phyloP scores from a whole-genome alignment of 2,329 filamentous ascomycete genomes.

The Arthrobotrys pseudoclavata region DNA sequence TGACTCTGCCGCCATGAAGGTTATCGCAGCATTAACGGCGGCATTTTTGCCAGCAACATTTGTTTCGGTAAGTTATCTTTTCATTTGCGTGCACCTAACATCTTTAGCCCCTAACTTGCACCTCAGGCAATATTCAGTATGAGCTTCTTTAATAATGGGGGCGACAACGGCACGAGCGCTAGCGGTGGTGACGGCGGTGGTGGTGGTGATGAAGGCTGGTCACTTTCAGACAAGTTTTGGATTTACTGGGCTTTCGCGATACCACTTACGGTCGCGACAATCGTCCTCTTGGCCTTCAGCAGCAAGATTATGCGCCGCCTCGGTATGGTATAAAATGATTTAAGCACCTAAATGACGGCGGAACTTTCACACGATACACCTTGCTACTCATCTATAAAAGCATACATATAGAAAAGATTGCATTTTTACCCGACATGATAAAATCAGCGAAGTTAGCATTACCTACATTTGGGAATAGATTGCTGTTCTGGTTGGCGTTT shows the following conservation, averaged over 20 bases:
- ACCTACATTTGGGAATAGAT: neutral
- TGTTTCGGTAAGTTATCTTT: slow-evolving; percentile 37
- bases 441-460: neutral
- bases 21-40: slow-evolving; percentile 44
- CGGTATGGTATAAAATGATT: slow-evolving; percentile 1
- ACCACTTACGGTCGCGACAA: slow-evolving; percentile 29
- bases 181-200: neutral
- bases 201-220: slow-evolving; percentile 29
- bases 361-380: neutral
- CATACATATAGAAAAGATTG: neutral
- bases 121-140: slow-evolving; percentile 53
- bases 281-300: slow-evolving; percentile 5
- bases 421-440: neutral
- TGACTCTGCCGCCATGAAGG: slow-evolving; percentile 43
- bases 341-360: neutral
- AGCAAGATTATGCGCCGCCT: slow-evolving; percentile 22
- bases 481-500: neutral
- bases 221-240: slow-evolving; percentile 44
- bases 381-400: neutral
- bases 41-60: slow-evolving; percentile 53
- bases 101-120: neutral
- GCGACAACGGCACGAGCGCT: slow-evolving; percentile 2
- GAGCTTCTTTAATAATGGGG: slow-evolving; percentile 57
- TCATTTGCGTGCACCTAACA: neutral
- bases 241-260: slow-evolving; percentile 54